Evolutionary conservation across 805 yeast species (phyloP).

Genomic region (Clavispora santaluciae): DNA sequence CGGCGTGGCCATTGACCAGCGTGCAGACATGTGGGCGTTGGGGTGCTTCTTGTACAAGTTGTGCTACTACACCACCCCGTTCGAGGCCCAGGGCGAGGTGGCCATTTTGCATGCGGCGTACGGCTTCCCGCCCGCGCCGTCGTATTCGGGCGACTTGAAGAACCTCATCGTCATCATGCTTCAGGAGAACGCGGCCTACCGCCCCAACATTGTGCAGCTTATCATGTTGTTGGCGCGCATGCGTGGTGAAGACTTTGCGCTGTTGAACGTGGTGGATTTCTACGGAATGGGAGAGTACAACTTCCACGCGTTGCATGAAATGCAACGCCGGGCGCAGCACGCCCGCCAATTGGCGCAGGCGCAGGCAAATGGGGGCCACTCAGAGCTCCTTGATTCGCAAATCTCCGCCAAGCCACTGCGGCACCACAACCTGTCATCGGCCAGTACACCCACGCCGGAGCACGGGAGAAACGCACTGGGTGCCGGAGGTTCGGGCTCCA

Average conservation of each 20-base stretch:
- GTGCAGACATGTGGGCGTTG: conserved; percentile 94
- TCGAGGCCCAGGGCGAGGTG: conserved; percentile 81
- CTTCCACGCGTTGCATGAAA: conserved; percentile 50
- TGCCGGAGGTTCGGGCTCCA: too few relatives aligned
- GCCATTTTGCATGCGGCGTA: conserved; percentile 83
- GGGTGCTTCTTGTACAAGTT: conserved; percentile 89
- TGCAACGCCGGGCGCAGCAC: conserved; percentile 38
- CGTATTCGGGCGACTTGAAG: conserved; percentile 65
- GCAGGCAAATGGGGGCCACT: neutral
- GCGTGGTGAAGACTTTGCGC: conserved; percentile 30
- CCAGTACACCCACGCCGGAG: too few relatives aligned
- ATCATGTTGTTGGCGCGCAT: conserved; percentile 57
- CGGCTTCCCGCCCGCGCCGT: conserved; percentile 68
- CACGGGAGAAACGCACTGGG: too few relatives aligned
- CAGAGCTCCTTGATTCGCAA: neutral
- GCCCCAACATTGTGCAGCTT: conserved; percentile 89
- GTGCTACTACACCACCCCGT: conserved; percentile 91
- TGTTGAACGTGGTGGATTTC: conserved; percentile 35
- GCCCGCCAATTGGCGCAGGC: neutral
- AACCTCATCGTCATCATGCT: conserved; percentile 74
- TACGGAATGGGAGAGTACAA: conserved; percentile 52
- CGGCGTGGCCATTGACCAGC: conserved; percentile 82
- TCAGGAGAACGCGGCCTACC: conserved; percentile 71
- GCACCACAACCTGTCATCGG: too few relatives aligned
- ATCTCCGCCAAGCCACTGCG: neutral